These are phyloP conservation scores for Penicillium olsonii DNA, from an alignment of 2,329 filamentous ascomycete species.

Conservation along the genomic window DNA sequence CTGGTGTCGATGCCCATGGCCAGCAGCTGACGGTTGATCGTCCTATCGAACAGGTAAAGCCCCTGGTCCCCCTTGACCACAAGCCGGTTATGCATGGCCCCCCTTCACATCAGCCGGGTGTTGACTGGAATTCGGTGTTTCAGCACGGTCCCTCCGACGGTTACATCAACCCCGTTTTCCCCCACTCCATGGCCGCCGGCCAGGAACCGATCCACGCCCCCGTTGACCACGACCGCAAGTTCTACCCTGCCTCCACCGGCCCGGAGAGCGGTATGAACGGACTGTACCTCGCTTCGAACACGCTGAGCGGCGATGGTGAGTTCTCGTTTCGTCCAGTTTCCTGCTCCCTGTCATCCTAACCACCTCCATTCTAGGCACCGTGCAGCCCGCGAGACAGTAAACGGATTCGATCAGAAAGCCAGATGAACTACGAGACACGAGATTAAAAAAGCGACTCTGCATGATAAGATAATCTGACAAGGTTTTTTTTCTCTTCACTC, in stretches of 20 bases:
- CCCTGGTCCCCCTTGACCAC: constrained; percentile 41
- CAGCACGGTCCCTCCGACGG: constrained; percentile 69
- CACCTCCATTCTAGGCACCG: constrained; percentile 53
- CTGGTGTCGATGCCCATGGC: constrained; percentile 42
- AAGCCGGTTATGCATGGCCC: constrained; percentile 61
- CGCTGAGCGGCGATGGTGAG: constrained; percentile 49
- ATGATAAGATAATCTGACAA: not conserved
- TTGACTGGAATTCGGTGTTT: constrained; percentile 80
- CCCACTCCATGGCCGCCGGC: constrained; percentile 67
- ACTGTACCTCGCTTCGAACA: constrained; percentile 50
- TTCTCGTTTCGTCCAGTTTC: constrained; percentile 25
- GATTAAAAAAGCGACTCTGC: constrained; percentile 8
- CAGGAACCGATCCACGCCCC: constrained; percentile 71
- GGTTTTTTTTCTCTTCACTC: not conserved
- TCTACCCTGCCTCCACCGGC: constrained; percentile 51
- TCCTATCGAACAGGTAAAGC: constrained; percentile 46
- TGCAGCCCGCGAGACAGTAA: constrained; percentile 58
- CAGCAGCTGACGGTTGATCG: constrained; percentile 48
- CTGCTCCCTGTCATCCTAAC: constrained; percentile 43
- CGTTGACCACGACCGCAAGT: constrained; percentile 57
- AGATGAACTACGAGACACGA: constrained; percentile 2
- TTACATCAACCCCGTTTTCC: constrained; percentile 64
- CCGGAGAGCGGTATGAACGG: constrained; percentile 50
- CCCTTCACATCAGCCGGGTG: constrained; percentile 59
- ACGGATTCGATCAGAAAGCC: constrained; percentile 42